Conservation (phyloP, 2,329 filamentous ascomycete species). For the Ceratocystiopsis sp. region DNA sequence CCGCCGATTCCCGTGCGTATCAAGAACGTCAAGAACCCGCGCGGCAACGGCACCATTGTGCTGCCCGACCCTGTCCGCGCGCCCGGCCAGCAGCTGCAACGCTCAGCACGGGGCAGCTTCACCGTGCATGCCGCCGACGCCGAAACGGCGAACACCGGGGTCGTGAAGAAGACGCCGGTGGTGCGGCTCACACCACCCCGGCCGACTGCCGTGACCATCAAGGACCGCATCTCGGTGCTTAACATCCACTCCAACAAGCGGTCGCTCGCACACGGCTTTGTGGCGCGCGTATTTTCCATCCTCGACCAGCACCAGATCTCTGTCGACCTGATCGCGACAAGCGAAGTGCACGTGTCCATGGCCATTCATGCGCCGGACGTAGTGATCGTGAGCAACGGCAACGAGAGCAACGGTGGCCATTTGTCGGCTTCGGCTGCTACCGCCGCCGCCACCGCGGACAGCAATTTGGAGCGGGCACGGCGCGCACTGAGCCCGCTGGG, state of each 20-base stretch:
- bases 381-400: slow-evolving; percentile 12
- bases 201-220: slow-evolving; percentile 87
- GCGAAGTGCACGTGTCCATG: slow-evolving; percentile 94
- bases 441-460: slow-evolving; percentile 11
- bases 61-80: slow-evolving; percentile 52
- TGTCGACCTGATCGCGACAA: slow-evolving; percentile 91
- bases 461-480: slow-evolving; percentile 34
- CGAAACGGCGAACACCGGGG: neutral
- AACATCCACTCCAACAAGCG: slow-evolving; percentile 98
- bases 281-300: slow-evolving; percentile 84
- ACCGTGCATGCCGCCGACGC: neutral
- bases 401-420: neutral
- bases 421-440: slow-evolving; percentile 14
- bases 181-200: slow-evolving; percentile 48
- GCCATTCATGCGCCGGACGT: slow-evolving; percentile 71
- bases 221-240: slow-evolving; percentile 89
- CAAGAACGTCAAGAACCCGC: slow-evolving; percentile 81
- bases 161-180: neutral
- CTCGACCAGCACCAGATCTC: slow-evolving; percentile 75
- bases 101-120: slow-evolving; percentile 8
- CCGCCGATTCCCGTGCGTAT: slow-evolving; percentile 72
- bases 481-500: slow-evolving; percentile 61
- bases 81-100: slow-evolving; percentile 40
- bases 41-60: slow-evolving; percentile 62
- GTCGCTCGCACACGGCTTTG: slow-evolving; percentile 88